These are phyloP conservation scores for Emergomyces africanus DNA, from an alignment of 2,329 filamentous ascomycete species.

Conservation along the genomic window DNA sequence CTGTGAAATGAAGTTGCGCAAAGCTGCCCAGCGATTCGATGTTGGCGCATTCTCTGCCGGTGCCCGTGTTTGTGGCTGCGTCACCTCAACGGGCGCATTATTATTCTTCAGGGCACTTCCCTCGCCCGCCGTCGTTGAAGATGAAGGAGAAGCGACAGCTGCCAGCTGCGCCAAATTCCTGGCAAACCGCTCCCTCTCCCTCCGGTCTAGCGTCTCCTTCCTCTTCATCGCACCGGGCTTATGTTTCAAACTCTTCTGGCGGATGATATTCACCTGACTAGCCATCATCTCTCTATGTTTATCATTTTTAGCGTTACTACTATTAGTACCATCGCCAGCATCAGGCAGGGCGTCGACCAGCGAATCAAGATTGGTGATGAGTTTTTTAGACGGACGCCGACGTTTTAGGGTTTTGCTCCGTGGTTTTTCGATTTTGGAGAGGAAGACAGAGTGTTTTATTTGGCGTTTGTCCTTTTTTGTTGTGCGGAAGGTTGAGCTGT, in stretches of 20 bases:
- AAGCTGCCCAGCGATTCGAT: constrained; percentile 60
- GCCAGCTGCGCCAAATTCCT: constrained; percentile 65
- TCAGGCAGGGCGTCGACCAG: constrained; percentile 72
- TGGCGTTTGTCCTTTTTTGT: constrained; percentile 73
- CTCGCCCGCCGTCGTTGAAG: constrained; percentile 26
- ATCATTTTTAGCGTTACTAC: constrained; percentile 33
- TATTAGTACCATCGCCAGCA: constrained; percentile 36
- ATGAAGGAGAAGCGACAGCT: background rate
- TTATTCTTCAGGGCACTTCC: constrained; percentile 1
- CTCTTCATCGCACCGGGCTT: constrained; percentile 69
- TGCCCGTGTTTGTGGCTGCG: background rate
- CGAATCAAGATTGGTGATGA: constrained; percentile 59
- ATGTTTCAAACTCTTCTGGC: constrained; percentile 61
- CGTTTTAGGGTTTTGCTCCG: constrained; percentile 46
- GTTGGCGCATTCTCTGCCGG: constrained; percentile 23
- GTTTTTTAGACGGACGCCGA: constrained; percentile 60
- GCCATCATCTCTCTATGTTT: constrained; percentile 21
- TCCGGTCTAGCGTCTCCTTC: constrained; percentile 65
- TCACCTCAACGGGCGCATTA: constrained; percentile 3
- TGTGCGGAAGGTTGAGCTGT: constrained; percentile 44
- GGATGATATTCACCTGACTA: constrained; percentile 53
- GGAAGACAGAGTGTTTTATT: constrained; percentile 69
- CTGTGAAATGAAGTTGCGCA: constrained; percentile 70
- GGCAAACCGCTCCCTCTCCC: constrained; percentile 74
- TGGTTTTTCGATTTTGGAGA: constrained; percentile 60